These are phyloP conservation scores for Leccinellum luteum DNA, from an alignment of 768 basidiomycete species.

Conservation along the genomic window DNA sequence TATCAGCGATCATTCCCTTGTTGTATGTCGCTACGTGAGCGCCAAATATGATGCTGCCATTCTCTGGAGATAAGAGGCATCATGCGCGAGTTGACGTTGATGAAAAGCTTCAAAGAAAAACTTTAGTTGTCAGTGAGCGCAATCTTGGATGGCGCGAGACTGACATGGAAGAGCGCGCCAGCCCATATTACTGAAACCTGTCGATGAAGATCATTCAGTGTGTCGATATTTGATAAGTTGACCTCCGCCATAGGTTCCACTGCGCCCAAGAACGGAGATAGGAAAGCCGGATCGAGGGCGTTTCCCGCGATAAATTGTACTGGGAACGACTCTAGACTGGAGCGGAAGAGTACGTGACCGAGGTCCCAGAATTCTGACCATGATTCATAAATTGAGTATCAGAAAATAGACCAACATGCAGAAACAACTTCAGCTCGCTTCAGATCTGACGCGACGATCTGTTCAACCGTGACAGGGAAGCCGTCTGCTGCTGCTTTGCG, in stretches of 20 bases:
- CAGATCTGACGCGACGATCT: conserved; percentile 40
- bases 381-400: neutral
- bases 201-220: conserved; percentile 45
- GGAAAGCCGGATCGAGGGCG: conserved; percentile 44
- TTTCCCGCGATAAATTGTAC: conserved; percentile 57
- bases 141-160: conserved; percentile 8
- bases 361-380: conserved; percentile 55
- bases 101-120: conserved; percentile 31
- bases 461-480: conserved; percentile 36
- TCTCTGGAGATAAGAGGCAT: conserved; percentile 26
- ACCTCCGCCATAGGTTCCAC: conserved; percentile 22
- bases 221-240: conserved; percentile 31
- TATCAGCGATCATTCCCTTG: conserved; percentile 8
- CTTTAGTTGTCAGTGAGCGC: conserved; percentile 19
- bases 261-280: conserved; percentile 29
- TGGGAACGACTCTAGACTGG: conserved; percentile 50
- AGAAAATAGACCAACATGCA: neutral
- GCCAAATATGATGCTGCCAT: conserved; percentile 33
- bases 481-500: conserved; percentile 42
- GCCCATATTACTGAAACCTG: conserved; percentile 49
- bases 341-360: conserved; percentile 8
- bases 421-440: conserved; percentile 27
- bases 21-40: conserved; percentile 19
- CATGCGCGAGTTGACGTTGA: conserved; percentile 25
- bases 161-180: conserved; percentile 43